These are phyloP conservation scores for Batkoa obscura DNA, from an alignment of 371 early-diverging fungal species.

Conservation along the genomic window DNA sequence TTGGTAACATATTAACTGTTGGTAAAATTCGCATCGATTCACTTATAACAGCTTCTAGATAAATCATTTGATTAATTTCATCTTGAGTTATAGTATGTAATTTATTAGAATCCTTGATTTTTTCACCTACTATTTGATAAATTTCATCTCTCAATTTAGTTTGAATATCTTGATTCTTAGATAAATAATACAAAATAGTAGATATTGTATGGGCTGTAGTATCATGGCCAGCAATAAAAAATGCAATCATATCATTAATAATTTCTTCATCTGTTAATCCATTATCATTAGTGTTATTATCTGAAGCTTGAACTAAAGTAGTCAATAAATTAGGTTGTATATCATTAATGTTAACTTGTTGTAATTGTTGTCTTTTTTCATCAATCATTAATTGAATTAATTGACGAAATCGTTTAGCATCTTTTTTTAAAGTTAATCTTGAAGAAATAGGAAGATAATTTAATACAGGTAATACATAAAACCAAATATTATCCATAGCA, in stretches of 20 bases:
- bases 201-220: background rate
- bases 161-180: background rate
- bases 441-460: background rate
- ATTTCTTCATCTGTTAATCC: background rate
- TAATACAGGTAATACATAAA: background rate
- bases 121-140: background rate
- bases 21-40: background rate
- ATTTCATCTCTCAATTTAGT: background rate
- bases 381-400: background rate
- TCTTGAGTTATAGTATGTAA: too few relatives aligned
- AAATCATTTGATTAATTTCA: background rate
- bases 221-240: constrained; percentile 1
- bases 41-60: background rate
- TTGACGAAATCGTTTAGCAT: background rate
- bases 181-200: background rate
- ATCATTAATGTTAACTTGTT: background rate
- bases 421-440: background rate
- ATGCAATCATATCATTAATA: background rate
- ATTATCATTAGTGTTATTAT: background rate
- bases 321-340: background rate
- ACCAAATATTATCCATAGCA: background rate
- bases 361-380: background rate
- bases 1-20: too few relatives aligned
- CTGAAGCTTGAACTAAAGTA: background rate
- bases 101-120: too few relatives aligned